Evolutionary conservation across 305 asterid genomes (phyloP), one percentile per base, ranked within the genome.

Genomic region (Striga hermonthica): DNA sequence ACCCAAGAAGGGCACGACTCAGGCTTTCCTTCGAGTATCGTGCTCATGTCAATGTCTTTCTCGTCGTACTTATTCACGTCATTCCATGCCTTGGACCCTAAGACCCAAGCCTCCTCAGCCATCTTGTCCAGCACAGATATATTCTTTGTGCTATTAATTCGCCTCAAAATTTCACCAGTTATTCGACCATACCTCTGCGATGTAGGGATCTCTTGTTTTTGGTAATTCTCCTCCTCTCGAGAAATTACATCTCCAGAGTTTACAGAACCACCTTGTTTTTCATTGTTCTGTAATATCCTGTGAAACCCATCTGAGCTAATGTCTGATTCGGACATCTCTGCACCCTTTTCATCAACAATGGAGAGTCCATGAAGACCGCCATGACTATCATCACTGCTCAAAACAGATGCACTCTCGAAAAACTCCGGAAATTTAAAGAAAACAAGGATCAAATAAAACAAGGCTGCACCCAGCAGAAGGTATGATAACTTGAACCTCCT

Each of bases 1-100:
- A 94, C 86, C 91, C 90, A 86, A 9, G 96, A 85, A 72, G 99
- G 95, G 60, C 99, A 94, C 16, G 95, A 80, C 78, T 90, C 96
- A 0, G 85, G 95, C 79, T 94, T 90, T 61, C 92, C 90, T 71
- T 88, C 99, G 11, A 84, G 84, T 72, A 85, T 76, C 37, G 84
- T 76, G 67, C 78, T 79, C 91, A 86, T 81, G 68, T 74, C 81
- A 60, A 84, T 81, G 61, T 82, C 91, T 65, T 81, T 75, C 35
- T 77, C 89, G 14, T 81, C 80, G 45, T 77, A 85, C 50, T 88
- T 78, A 57, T 80, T 81, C 62, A 84, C 82, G 79, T 88, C 96
- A 73, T 86, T 83, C 97, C 97, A 94, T 10, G 97, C 97, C 80
- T 93, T 86, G 67, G 65, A 54, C 50, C 97, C 97, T 73, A 90